Conservation (phyloP, 2,329 filamentous ascomycete species). For the Daldinia eschscholtzii region DNA sequence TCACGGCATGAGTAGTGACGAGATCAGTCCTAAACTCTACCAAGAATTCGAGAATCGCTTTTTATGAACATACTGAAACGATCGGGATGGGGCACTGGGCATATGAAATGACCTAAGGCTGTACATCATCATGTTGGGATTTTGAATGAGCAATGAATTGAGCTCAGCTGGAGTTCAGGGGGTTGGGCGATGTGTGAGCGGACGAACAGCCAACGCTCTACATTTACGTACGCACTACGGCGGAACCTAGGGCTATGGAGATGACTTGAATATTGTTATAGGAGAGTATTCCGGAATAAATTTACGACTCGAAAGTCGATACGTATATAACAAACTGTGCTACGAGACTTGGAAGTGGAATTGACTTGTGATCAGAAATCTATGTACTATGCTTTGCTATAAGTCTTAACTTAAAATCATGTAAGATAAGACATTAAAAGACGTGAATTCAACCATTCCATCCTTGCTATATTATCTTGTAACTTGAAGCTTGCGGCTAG, state of each 20-base stretch:
- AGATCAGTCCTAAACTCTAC: slow-evolving; percentile 92
- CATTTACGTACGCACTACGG: slow-evolving; percentile 21
- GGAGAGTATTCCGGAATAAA: slow-evolving; percentile 12
- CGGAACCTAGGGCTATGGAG: slow-evolving; percentile 17
- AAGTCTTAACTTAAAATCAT: neutral
- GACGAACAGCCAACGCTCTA: slow-evolving; percentile 16
- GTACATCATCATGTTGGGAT: slow-evolving; percentile 28
- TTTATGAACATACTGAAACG: slow-evolving; percentile 37
- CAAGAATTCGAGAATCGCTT: slow-evolving; percentile 86
- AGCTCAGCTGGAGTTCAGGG: slow-evolving; percentile 32
- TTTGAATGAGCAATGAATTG: slow-evolving; percentile 21
- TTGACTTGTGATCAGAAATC: neutral
- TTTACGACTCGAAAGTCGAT: neutral
- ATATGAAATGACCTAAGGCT: slow-evolving; percentile 10
- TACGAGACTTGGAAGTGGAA: neutral
- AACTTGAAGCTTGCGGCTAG: neutral
- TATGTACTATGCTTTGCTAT: neutral
- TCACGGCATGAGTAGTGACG: slow-evolving; percentile 89
- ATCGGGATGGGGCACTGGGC: neutral
- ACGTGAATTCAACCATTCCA: neutral
- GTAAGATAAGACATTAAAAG: neutral
- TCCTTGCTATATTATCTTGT: neutral
- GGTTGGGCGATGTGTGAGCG: slow-evolving; percentile 12
- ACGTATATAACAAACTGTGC: neutral
- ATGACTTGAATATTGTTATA: slow-evolving; percentile 13